Evolutionary conservation across 2,329 filamentous ascomycete species (phyloP), one percentile per base, ranked within the genome.

Genomic region (Hymenoscyphus scutula): DNA sequence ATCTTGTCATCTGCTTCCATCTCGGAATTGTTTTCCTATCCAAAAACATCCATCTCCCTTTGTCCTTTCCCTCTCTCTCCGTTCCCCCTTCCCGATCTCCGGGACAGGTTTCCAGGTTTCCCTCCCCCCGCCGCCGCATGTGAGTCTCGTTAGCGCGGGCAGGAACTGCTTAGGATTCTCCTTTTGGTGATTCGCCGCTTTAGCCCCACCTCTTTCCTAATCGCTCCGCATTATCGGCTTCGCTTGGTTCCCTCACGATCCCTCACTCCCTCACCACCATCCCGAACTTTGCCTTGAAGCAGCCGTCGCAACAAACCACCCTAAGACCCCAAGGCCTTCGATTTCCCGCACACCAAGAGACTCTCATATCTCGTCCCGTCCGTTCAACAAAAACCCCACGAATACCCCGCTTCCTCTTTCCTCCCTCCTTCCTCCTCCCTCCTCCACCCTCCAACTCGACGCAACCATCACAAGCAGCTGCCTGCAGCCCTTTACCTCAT

Each of bases 211-310:
- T 38, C 29, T 27, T 37, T 59, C 58, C 62, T 63, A 58, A 64
- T 64, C 62, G 58, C 41, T 32, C 62, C 62, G 58, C 59, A 62
- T 59, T 56, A 62, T 59, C 61, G 61, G 19, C 37, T 15, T 59
- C 51, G 51, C 57, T 62, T 62, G 56, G 53, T 29, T 11, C 13
- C n/a, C n/a, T n/a, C n/a, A n/a, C n/a, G n/a, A n/a, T n/a, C n/a
- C n/a, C n/a, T n/a, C n/a, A n/a, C n/a, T 23, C 10, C 19, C 10
- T 48, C 41, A 48, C n/a, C 19, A 8, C 27, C 61, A 56, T 64
- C 59, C 62, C 62, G 59, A 64, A 30, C 56, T 54, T 60, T 61
- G 58, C 62, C 62, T 64, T 61, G 19, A 48, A 11, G 19, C 41
- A 32, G 34, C 30, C 11, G 27, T 17, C 8, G 15, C 25, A 56